Percentiles rank a stretch among this genome's conserved stretches.
phyloP scores from a whole-genome alignment of 2,329 filamentous ascomycete genomes.

The Metarhizium rileyi region DNA sequence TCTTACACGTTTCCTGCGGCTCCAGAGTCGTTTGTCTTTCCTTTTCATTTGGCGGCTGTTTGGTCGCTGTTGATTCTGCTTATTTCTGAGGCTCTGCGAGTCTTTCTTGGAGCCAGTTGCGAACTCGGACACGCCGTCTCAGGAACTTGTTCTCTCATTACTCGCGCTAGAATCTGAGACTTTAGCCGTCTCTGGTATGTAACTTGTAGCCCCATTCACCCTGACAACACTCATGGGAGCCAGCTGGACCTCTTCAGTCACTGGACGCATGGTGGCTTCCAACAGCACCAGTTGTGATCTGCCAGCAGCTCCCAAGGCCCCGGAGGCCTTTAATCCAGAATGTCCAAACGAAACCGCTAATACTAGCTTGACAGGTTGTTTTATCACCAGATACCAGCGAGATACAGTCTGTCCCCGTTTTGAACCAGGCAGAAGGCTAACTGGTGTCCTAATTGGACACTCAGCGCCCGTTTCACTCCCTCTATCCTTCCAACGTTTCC shows the following conservation, averaged over 20 bases:
- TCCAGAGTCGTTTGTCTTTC: not conserved
- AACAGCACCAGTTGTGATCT: not conserved
- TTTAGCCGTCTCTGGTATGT: slow-evolving; percentile 5
- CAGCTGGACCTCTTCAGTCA: not conserved
- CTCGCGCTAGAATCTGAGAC: slow-evolving; percentile 2
- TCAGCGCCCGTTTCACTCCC: not conserved
- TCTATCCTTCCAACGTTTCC: not conserved
- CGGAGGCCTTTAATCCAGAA: not conserved
- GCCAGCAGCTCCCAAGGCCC: not conserved
- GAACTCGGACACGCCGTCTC: not conserved
- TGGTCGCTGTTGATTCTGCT: not conserved
- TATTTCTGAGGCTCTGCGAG: slow-evolving; percentile 1
- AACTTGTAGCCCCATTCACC: not conserved
- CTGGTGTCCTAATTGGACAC: not conserved
- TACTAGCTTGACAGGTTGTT: not conserved
- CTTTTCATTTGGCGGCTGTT: not conserved
- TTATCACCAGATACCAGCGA: not conserved
- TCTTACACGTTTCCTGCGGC: not conserved
- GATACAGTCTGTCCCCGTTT: not conserved
- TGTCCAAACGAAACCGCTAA: not conserved
- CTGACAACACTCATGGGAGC: not conserved
- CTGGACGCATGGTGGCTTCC: not conserved
- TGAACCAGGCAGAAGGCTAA: not conserved
- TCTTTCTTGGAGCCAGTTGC: slow-evolving; percentile 2
- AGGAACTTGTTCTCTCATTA: not conserved